These are phyloP conservation scores for Colletotrichum destructivum DNA, from an alignment of 2,329 filamentous ascomycete genomes.

Conservation along the genomic window DNA sequence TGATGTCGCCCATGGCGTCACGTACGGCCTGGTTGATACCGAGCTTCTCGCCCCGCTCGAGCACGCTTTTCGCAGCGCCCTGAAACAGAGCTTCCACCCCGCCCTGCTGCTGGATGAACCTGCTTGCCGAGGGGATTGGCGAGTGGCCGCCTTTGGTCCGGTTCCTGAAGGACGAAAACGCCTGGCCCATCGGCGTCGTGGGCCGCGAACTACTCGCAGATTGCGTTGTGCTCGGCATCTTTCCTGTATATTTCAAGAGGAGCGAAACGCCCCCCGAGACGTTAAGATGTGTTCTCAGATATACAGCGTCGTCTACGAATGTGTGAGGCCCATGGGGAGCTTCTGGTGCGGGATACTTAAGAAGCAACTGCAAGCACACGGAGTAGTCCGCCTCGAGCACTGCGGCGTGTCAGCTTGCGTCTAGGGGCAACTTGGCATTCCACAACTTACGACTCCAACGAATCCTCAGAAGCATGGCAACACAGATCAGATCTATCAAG, in stretches of 20 bases:
- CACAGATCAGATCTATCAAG: slow-evolving; percentile 90
- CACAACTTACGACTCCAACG: slow-evolving; percentile 84
- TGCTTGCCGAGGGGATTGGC: slow-evolving; percentile 62
- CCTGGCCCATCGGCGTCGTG: slow-evolving; percentile 43
- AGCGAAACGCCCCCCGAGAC: slow-evolving; percentile 74
- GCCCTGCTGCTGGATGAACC: slow-evolving; percentile 69
- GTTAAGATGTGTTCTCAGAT: slow-evolving; percentile 77
- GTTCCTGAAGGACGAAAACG: slow-evolving; percentile 54
- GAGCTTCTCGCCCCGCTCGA: slow-evolving; percentile 81
- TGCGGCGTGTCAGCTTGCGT: slow-evolving; percentile 50
- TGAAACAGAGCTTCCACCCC: slow-evolving; percentile 81
- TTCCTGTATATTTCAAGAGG: slow-evolving; percentile 80
- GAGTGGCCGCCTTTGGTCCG: slow-evolving; percentile 60
- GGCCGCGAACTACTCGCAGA: slow-evolving; percentile 39
- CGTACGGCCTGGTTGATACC: slow-evolving; percentile 86
- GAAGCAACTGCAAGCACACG: slow-evolving; percentile 82
- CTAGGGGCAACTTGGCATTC: not conserved
- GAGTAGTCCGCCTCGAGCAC: slow-evolving; percentile 93
- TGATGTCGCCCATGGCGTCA: slow-evolving; percentile 85
- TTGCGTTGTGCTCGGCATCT: slow-evolving; percentile 56
- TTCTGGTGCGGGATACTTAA: slow-evolving; percentile 83
- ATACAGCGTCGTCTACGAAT: slow-evolving; percentile 89
- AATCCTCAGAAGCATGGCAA: slow-evolving; percentile 93
- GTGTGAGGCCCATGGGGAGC: slow-evolving; percentile 78
- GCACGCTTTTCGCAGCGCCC: slow-evolving; percentile 81